phyloP scores from a whole-genome alignment of 805 yeast genomes.

The Kodamaea kakaduensis region DNA sequence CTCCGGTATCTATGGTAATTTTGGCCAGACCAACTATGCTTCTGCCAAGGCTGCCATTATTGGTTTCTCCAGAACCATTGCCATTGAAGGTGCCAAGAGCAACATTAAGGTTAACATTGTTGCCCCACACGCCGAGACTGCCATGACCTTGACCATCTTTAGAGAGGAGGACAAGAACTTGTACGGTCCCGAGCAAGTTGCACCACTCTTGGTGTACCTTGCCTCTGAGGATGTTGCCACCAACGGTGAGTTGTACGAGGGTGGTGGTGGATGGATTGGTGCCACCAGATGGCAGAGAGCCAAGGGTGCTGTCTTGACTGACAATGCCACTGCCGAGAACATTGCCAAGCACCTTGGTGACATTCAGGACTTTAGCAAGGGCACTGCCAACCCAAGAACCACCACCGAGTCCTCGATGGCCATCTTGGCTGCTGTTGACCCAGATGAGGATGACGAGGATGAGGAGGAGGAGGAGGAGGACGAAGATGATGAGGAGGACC shows the following conservation, averaged over 20 bases:
- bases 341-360: conserved; percentile 63
- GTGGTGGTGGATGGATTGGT: conserved; percentile 97
- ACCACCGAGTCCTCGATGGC: conserved; percentile 79
- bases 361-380: conserved; percentile 57
- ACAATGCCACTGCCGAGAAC: conserved; percentile 59
- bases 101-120: conserved; percentile 75
- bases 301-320: conserved; percentile 69
- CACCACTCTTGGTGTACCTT: conserved; percentile 80
- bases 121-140: conserved; percentile 98
- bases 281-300: conserved; percentile 94
- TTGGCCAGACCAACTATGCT: conserved; percentile 95
- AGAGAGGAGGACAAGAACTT: conserved; percentile 74
- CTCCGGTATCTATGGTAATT: conserved; percentile 95
- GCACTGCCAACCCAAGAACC: conserved; percentile 52
- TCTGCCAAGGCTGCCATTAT: conserved; percentile 88
- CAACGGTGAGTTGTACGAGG: conserved; percentile 82
- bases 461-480: conserved; percentile 38
- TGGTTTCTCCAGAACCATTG: conserved; percentile 81
- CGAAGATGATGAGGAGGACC: conserved; percentile 36
- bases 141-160: conserved; percentile 90
- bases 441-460: conserved; percentile 43
- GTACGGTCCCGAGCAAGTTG: conserved; percentile 83
- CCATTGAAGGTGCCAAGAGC: conserved; percentile 82
- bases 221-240: conserved; percentile 69
- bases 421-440: conserved; percentile 62